Evolutionary conservation across 139 green algal species (phyloP).

Genomic region (Trebouxia sp.): DNA sequence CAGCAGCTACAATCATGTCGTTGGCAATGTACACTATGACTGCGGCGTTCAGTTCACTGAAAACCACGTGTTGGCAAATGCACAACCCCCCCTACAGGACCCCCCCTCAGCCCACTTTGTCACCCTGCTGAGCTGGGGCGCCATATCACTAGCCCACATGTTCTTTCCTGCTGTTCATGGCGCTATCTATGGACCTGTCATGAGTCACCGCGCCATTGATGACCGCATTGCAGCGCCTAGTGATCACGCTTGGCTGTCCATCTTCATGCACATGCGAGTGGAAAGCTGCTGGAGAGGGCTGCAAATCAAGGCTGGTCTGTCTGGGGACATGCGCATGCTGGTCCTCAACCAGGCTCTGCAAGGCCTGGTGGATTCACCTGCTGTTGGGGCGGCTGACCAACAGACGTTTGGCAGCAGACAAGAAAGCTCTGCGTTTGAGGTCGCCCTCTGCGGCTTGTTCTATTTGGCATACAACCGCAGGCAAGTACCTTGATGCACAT

Average conservation of each 20-base stretch:
- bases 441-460: not conserved
- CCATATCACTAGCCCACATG: not conserved
- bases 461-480: not conserved
- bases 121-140: slow-evolving; percentile 6
- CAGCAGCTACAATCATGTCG: not conserved
- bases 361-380: not conserved
- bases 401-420: slow-evolving; percentile 9
- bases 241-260: slow-evolving; percentile 6
- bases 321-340: not conserved
- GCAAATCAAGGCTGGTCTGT: not conserved
- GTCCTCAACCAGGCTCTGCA: not conserved
- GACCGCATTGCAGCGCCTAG: not conserved
- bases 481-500: not conserved
- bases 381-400: not conserved
- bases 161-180: not conserved
- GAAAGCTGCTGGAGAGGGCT: slow-evolving; percentile 12
- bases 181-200: slow-evolving; percentile 7
- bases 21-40: not conserved
- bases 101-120: slow-evolving; percentile 2
- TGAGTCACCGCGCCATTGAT: not conserved
- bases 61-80: not conserved
- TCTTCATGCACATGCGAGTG: slow-evolving; percentile 13
- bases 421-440: not conserved
- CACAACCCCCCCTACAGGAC: not conserved
- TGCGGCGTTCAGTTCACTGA: slow-evolving; percentile 14